Base-by-base conservation (phyloP, 805 yeast species). In the Scheffersomyces coipomensis region DNA sequence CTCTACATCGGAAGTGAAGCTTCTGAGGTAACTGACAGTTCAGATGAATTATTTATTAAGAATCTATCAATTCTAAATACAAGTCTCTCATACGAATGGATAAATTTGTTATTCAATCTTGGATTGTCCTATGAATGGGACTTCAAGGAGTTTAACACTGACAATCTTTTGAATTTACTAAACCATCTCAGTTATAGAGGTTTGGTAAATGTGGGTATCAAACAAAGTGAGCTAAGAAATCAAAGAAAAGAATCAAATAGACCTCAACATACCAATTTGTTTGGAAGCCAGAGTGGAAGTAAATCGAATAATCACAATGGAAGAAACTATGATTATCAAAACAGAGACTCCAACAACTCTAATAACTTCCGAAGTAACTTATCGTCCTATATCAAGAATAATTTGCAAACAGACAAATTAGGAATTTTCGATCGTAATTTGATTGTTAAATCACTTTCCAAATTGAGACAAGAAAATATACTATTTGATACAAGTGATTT, bases 61-160 rank as follows among this genome's bases (percentile, higher is more conserved):
- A 77, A 67, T 42, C 47, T 78, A 2, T 44, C 70, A 10, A 44
- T 79, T 0, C 46, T 78, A 12, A 64, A 64, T 31, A 56, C 49
- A 2, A 46, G 58, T 2, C 60, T 69, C 23, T 55, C 73, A 0
- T 55, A 58, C 29, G 81, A 76, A 40, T 81, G 87, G 87, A 60
- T 79, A 1, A 53, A 63, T 19, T 45, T 76, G 3, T 60, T 80
- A 0, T 73, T 65, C 44, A 60, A 60, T 36, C 52, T 82, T 34
- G 73, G 73, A 0, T 37, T 62, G 16, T 82, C 78, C 0, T 73
- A 67, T 30, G 60, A 61, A n/a, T 80, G 81, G 67, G 62, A 73
- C 12, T 76, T 52, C 37, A 57, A 62, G 32, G 73, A 68, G 7
- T 53, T 60, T 29, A 42, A 62, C 4, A 51, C 49, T 7, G 63